Base-by-base conservation (phyloP, 306 rosid genomes). In the Leucaena leucocephala region DNA sequence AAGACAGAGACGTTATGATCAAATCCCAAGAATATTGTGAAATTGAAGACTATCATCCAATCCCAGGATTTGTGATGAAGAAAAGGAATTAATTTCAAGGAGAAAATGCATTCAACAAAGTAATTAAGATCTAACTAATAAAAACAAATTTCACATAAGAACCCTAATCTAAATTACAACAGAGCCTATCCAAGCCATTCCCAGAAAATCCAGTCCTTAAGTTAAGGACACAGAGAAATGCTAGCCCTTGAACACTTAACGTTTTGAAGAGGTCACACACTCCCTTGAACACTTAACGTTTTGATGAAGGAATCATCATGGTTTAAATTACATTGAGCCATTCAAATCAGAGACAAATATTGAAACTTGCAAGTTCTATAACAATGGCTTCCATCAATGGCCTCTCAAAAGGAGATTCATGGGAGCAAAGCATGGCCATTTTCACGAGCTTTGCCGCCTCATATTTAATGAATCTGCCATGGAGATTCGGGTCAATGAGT, bases 331-430 rank as follows among this genome's bases (percentile, higher is more conserved):
- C 34, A 59, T 33, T 52, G 33, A 68, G 62, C 70, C 75, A 67
- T 36, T 17, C 43, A 54, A 76, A 68, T 93, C 85, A 90, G 71
- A 88, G 76, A 64, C 97, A 91, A 80, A 97, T 87, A 54, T 88
- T 91, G 71, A 85, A 92, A 72, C 77, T 89, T 17, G 85, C 85
- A 4, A 94, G 79, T 72, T 94, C 97, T 79, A 84, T 91, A 85
- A 89, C 92, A 79, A 92, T 83, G 12, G 83, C 87, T 78, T 88
- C 97, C 91, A 94, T 91, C 13, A 89, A 79, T 27, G 98, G 98
- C 81, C 98, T 87, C 81, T 94, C 98, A 3, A 85, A 82, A n/a
- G 96, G 86, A 68, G 87, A 87, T 68, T 94, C 98, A 33, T 85
- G 88, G 17, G 94, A 82, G 86, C 98, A 94, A 63, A 92, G 92